Base-by-base conservation (phyloP, 768 basidiomycete species). In the Phlebiopsis gigantea region DNA sequence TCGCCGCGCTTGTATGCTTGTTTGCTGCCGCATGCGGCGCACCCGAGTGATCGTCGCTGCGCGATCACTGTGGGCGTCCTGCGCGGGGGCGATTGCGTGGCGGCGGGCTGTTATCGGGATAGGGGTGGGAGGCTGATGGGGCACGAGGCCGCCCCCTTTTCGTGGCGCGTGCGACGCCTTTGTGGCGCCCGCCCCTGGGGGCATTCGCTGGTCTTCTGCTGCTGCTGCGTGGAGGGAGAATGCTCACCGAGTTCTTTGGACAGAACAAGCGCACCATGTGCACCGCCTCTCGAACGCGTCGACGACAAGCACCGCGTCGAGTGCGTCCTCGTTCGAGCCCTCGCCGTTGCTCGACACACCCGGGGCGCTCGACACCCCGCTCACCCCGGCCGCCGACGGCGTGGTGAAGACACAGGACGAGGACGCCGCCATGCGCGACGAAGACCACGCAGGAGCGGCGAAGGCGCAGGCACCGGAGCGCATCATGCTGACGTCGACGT, bases 401-500 rank as follows among this genome's bases (percentile, higher is more conserved):
- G 47, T n/a, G 47, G 47, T 24, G 47, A 30, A 48, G 47, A 25
- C 5, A 9, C 46, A 25, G 8, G 29, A 50, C 15, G 30, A n/a
- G 34, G 21, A 34, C 7, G 22, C 19, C 12, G 34, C 24, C 21
- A 51, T 51, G 50, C 7, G 9, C 19, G 49, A 25, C 30, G 34
- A 17, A 24, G 31, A 21, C 30, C 9, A 15, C n/a, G 50, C 10
- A 39, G 21, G 31, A 22, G 34, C 31, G 48, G 34, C 46, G 44
- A 15, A 46, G 28, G 4, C 7, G 15, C 28, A n/a, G 19, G 29
- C 4, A 7, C 47, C 46, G 6, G 56, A 58, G 39, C 58, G 58
- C 9, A 47, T 59, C 31, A 42, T 34, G 47, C 48, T 59, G 56
- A 63, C 66, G 44, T 68, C 66, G 29, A 67, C 71, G 8, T 71